These are phyloP conservation scores for Dianthus caryophyllus DNA, from an alignment of 148 eudicot genomes.

Conservation along the genomic window DNA sequence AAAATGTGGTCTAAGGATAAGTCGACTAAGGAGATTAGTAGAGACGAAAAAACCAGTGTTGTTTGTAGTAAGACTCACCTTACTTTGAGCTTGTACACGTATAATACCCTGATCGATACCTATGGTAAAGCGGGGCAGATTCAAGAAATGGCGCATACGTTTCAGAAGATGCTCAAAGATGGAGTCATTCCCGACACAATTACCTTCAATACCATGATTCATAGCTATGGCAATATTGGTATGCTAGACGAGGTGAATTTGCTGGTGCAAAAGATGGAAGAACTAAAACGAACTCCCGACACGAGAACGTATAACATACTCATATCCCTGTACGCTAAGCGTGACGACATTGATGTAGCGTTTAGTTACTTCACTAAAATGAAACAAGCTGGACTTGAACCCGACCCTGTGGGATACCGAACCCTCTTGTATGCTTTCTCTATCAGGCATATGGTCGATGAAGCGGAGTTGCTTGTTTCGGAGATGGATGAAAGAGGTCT, in stretches of 20 bases:
- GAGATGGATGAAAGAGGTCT: conserved; percentile 75
- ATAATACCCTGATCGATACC: conserved; percentile 82
- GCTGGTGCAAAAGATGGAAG: conserved; percentile 64
- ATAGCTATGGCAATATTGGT: conserved; percentile 64
- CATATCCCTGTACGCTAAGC: conserved; percentile 67
- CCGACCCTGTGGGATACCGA: conserved; percentile 77
- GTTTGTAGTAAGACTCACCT: conserved; percentile 29
- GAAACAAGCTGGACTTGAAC: conserved; percentile 64
- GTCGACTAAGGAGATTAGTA: conserved; percentile 16
- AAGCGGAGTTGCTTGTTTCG: conserved; percentile 63
- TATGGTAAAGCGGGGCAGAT: conserved; percentile 84
- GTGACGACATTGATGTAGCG: conserved; percentile 61
- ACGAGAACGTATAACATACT: conserved; percentile 88
- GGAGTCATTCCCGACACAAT: conserved; percentile 69
- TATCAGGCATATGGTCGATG: conserved; percentile 67
- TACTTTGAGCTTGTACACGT: conserved; percentile 63
- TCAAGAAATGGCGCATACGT: conserved; percentile 61
- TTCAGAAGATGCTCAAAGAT: conserved; percentile 53
- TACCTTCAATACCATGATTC: conserved; percentile 89
- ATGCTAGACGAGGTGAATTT: conserved; percentile 53
- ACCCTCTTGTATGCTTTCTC: conserved; percentile 88
- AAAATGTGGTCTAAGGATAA: conserved; percentile 54
- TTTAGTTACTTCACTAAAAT: conserved; percentile 53
- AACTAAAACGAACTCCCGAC: conserved; percentile 58
- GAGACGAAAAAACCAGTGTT: not conserved